Evolutionary conservation across 306 rosid species (phyloP), one percentile per base, ranked within the genome.

Genomic region (Prunus salicina): DNA sequence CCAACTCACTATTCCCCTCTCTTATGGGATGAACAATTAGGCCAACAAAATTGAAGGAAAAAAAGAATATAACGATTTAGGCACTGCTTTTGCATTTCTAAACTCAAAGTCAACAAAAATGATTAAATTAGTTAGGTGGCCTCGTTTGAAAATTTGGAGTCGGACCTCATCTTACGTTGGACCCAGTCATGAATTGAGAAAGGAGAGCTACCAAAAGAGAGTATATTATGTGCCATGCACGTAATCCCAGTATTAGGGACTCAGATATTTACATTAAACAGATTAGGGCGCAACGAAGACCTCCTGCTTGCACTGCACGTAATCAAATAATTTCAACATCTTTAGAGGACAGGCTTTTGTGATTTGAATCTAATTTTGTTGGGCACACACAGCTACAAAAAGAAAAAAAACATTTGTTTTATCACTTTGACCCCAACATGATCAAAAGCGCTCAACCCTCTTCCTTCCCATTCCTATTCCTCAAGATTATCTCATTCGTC

Each of bases 301-400:
- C 68, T 11, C 7, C 77, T 58, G 8, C 58, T 46, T 73, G 77
- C 77, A 60, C 55, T 61, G 58, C 69, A 73, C 47, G 47, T 27
- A 60, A 45, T 2, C 32, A 66, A 66, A 41, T 20, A 3, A 10
- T 66, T 43, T 41, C 1, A 20, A 43, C 27, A 2, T 15, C 6
- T n/a, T 71, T 55, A 3, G 3, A 38, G 16, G 73, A 18, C 5
- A 10, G 18, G 24, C 13, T 19, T 22, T 71, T 71, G 6, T 58
- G 53, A 72, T 58, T 22, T 16, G 9, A 53, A n/a, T n/a, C 3
- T 3, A 24, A 60, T 24, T 11, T 24, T 22, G 64, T 60, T 60
- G 12, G 52, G 52, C 52, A 47, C 52, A 47, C 16, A 47, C 2
- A 38, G 43, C 43, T 38, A 7, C 43, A 38, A 38, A 38, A 38